Evolutionary conservation across 495 filamentous ascomycete genomes (phyloP).

Genomic region (Penicillium samsonianum): DNA sequence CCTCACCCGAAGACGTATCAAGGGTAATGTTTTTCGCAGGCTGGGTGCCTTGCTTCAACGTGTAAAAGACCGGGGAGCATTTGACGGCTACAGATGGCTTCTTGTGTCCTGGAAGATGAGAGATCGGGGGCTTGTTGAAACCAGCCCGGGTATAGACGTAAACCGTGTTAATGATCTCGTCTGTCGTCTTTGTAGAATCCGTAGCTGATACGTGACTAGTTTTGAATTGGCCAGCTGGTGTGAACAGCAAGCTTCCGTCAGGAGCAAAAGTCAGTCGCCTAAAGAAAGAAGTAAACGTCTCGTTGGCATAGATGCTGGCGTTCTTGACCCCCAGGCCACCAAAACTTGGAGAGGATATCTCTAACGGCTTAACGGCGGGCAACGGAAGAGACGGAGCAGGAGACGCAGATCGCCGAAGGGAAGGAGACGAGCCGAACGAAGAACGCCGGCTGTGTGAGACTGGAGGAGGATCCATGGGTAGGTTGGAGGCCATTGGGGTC

Average conservation of each 20-base stretch:
- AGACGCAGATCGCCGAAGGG: slow-evolving; percentile 83
- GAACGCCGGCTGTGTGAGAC: slow-evolving; percentile 90
- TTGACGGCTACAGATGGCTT: slow-evolving; percentile 96
- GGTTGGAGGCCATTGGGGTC: slow-evolving; percentile 84
- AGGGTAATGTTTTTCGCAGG: slow-evolving; percentile 87
- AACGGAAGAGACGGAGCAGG: slow-evolving; percentile 94
- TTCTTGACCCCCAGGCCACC: slow-evolving; percentile 71
- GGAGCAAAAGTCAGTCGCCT: slow-evolving; percentile 90
- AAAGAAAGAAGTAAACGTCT: slow-evolving; percentile 97
- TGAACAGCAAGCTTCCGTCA: slow-evolving; percentile 92
- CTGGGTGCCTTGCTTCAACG: slow-evolving; percentile 65
- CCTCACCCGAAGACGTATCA: slow-evolving; percentile 86
- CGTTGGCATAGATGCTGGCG: slow-evolving; percentile 91
- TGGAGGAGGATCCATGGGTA: slow-evolving; percentile 96
- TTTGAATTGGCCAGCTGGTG: slow-evolving; percentile 94
- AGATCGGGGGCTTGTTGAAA: slow-evolving; percentile 94
- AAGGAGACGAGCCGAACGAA: slow-evolving; percentile 89
- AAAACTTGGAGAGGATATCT: slow-evolving; percentile 73
- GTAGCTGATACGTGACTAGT: slow-evolving; percentile 65
- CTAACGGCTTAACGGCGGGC: slow-evolving; percentile 94
- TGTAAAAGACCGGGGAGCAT: slow-evolving; percentile 90
- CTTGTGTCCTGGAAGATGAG: slow-evolving; percentile 97
- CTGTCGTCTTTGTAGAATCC: slow-evolving; percentile 70
- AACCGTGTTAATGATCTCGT: slow-evolving; percentile 93
- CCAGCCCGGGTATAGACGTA: slow-evolving; percentile 97